phyloP scores from a whole-genome alignment of 2,329 filamentous ascomycete species.

The Hortaea werneckii region DNA sequence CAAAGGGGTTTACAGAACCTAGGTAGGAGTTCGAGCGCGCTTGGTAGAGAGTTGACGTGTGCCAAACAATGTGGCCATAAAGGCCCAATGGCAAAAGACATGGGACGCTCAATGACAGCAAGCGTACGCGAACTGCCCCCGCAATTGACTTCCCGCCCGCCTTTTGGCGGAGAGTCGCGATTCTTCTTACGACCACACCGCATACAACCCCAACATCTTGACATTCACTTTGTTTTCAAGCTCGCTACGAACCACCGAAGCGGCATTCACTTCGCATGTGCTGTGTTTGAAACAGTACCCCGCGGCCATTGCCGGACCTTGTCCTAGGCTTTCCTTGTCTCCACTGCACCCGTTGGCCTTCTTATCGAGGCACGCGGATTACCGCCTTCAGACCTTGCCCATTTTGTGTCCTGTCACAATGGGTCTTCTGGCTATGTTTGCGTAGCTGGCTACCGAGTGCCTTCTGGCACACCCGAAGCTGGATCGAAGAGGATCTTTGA shows the following conservation, averaged over 20 bases:
- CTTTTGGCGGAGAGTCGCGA: no score
- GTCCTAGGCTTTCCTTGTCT: background rate
- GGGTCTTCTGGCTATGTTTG: constrained; percentile 1
- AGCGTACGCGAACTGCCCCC: no score
- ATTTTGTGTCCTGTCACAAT: constrained; percentile 2
- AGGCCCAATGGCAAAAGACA: no score
- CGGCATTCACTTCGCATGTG: background rate
- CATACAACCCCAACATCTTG: background rate
- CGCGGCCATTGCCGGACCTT: background rate
- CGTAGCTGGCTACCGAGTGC: constrained; percentile 3
- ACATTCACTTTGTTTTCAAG: background rate
- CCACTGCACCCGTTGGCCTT: background rate
- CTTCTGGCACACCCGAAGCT: constrained; percentile 2
- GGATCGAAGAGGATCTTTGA: background rate
- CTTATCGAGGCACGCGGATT: background rate
- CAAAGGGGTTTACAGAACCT: no score
- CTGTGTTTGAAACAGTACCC: background rate
- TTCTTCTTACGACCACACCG: background rate
- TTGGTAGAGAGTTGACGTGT: no score
- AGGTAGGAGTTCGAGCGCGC: no score
- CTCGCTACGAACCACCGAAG: background rate
- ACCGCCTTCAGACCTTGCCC: background rate
- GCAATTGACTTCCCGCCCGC: no score
- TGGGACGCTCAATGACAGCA: no score
- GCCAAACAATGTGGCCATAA: no score